Evolutionary conservation across 2,329 filamentous ascomycete species (phyloP).

Genomic region (Dryadomyces quercus-mongolicae): DNA sequence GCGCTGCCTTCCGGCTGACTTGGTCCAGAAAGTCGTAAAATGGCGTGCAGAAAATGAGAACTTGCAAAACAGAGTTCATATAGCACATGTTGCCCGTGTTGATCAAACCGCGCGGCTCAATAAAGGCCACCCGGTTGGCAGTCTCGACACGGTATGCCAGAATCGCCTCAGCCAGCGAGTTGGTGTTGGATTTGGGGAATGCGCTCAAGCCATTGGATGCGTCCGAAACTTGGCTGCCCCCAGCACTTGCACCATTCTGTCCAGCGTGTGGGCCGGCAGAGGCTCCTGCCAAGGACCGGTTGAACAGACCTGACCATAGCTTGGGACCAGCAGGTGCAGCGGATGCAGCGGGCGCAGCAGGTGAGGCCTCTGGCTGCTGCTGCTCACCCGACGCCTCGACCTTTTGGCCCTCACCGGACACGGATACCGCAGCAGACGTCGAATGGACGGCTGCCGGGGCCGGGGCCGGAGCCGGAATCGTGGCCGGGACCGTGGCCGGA

Average conservation of each 20-base stretch:
- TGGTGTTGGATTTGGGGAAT: constrained; percentile 35
- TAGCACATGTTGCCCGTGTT: constrained; percentile 99
- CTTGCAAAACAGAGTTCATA: constrained; percentile 98
- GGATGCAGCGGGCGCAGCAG: neutral
- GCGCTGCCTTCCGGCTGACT: constrained; percentile 66
- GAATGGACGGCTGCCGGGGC: neutral
- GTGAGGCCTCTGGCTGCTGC: constrained; percentile 13
- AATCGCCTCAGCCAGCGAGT: constrained; percentile 65
- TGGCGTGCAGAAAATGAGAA: constrained; percentile 82
- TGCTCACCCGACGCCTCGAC: no score
- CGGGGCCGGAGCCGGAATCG: neutral
- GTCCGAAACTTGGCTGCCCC: constrained; percentile 12
- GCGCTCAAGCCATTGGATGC: constrained; percentile 16
- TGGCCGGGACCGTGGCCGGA: neutral
- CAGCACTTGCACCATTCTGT: constrained; percentile 15
- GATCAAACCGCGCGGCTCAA: constrained; percentile 85
- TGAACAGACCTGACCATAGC: constrained; percentile 26
- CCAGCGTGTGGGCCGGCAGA: constrained; percentile 11
- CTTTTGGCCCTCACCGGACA: no score
- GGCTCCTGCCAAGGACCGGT: constrained; percentile 15
- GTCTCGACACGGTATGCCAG: constrained; percentile 57
- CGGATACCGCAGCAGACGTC: neutral
- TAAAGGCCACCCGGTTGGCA: constrained; percentile 59
- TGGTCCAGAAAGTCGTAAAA: constrained; percentile 92
- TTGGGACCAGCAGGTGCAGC: constrained; percentile 15